Evolutionary conservation across 345 rosid species (phyloP), one percentile per base, ranked within the genome.

Genomic region (Populus euphratica): DNA sequence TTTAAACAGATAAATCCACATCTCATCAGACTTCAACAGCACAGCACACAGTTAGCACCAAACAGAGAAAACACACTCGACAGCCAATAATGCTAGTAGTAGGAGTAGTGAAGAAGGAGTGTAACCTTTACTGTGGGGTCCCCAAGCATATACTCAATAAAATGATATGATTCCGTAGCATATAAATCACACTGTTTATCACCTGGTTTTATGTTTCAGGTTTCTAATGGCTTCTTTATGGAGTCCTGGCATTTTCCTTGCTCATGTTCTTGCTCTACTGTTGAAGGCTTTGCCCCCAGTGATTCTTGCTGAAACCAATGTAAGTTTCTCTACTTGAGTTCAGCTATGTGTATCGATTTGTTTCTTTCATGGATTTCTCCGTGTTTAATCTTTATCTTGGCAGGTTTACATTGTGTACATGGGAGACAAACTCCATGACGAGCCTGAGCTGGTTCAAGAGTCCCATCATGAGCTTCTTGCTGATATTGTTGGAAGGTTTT

Each of bases 401-500:
- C 88, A 90, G 94, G 86, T 90, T 79, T 89, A 92, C 77, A 86
- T 90, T 11, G 86, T 89, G 50, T 91, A 90, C 56, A 69, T 89
- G 80, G 94, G 97, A 62, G 90, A 85, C 79, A 89, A 70, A 80
- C 81, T 74, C 77, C 87, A 79, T 63, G 82, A 82, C 20, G 74
- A 85, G 74, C 89, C 87, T 5, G 59, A 86, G 72, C 50, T 80
- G 17, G 77, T 87, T 47, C 83, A 88, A 39, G 72, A 82, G 78
- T 84, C 89, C 20, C 94, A 90, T 84, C 91, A 88, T 78, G 85
- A 85, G 74, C 83, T 92, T 81, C 88, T 92, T 21, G 88, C 90
- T 47, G 49, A 77, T 1, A 81, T 92, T 66, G 85, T 88, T 72
- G 94, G 92, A 70, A 88, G 94, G 94, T 91, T 83, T 59, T 23